Evolutionary conservation across 1,139 yeast species (phyloP), one percentile per base, ranked within the genome.

Genomic region (Spencermartinsiella ligniputridi): DNA sequence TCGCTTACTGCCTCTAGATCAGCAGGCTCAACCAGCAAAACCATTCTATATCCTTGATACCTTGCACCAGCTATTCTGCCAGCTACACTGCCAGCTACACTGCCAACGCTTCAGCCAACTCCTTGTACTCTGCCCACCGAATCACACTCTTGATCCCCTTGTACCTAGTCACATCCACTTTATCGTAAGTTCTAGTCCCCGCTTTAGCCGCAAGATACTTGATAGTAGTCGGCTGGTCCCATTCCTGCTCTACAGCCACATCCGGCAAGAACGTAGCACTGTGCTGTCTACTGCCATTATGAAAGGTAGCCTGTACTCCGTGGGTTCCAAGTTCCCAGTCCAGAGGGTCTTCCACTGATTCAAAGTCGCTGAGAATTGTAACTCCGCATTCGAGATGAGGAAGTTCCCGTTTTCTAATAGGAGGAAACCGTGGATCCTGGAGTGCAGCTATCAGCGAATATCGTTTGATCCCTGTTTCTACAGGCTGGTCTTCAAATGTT

Each of bases 211-310:
- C 76, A 38, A 94, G 71, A 53, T 86, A 75, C 52, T 70, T 71
- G 46, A 90, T 67, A 0, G 98, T 90, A 15, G 84, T 81, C 15
- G 68, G 66, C 57, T 85, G 75, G 54, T 75, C 78, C 97, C 97
- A 90, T 3, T 76, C 79, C 55, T 90, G 95, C 52, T 90, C 97
- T n/a, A 68, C 73, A 13, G 96, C 95, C 1, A 94, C 97, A 38
- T 81, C 84, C 0, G 98, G 98, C 39, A 94, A 66, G 54, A 88
- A 92, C 0, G 98, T 92, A 0, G 97, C 89, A 41, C 83, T 49
- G 24, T 49, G 69, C 69, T 8, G 57, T 47, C 20, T 62, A 54
- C 19, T 72, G 67, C 52, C 48, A 17, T 50, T 18, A 13, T 63
- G 56, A 50, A 87, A 73, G 21, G 67, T 63, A 16, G 89, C 77